Percentiles rank a stretch among this genome's conserved stretches.
phyloP scores from a whole-genome alignment of 306 rosid genomes.

The Mimosa bimucronata region DNA sequence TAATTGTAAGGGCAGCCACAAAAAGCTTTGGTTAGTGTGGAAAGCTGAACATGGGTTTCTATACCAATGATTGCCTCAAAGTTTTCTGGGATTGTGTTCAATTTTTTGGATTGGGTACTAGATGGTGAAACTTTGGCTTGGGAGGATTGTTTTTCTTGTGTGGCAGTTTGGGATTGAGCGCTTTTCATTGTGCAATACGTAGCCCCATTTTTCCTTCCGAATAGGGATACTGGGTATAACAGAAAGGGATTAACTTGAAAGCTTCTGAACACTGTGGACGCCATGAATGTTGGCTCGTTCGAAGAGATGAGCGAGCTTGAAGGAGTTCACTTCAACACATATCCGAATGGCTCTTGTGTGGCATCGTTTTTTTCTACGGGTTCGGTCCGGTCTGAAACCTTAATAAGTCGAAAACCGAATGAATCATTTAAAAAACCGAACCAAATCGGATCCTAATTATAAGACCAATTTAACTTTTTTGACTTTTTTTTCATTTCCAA shows the following conservation, averaged over 20 bases:
- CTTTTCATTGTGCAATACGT: slow-evolving; percentile 57
- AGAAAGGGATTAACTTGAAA: slow-evolving; percentile 58
- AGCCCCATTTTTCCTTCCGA: slow-evolving; percentile 46
- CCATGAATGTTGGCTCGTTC: slow-evolving; percentile 47
- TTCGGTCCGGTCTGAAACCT: no score
- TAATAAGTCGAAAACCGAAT: no score
- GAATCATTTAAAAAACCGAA: no score
- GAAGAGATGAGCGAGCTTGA: slow-evolving; percentile 18
- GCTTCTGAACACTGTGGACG: slow-evolving; percentile 67
- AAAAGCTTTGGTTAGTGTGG: slow-evolving; percentile 88
- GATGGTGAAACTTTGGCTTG: slow-evolving; percentile 49
- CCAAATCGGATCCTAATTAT: no score
- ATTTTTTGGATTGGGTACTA: slow-evolving; percentile 54
- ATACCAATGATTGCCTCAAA: slow-evolving; percentile 85
- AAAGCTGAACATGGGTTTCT: slow-evolving; percentile 95
- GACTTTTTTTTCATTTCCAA: no score
- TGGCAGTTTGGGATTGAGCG: slow-evolving; percentile 64
- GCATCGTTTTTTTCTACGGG: background rate
- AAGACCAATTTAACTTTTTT: no score
- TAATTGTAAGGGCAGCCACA: slow-evolving; percentile 82
- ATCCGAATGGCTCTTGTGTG: background rate
- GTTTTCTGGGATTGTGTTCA: slow-evolving; percentile 62
- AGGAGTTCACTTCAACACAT: background rate
- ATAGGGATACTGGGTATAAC: slow-evolving; percentile 53
- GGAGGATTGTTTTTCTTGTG: slow-evolving; percentile 56